Conservation (phyloP, 306 rosid species). For the Malus asiatica region DNA sequence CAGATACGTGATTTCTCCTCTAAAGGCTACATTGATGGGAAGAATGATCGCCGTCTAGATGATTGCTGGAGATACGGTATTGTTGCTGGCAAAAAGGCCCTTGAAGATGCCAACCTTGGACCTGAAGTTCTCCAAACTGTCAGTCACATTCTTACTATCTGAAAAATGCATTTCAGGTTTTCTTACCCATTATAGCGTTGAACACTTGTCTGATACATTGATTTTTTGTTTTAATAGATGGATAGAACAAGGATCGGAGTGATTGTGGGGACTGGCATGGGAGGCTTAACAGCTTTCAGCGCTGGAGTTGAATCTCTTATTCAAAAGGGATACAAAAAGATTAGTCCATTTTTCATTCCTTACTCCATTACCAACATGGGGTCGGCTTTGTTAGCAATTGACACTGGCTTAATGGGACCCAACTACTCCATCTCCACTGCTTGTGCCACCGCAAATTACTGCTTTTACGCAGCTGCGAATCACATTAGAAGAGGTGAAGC, state of each 20-base stretch:
- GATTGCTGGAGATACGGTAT: constrained; percentile 58
- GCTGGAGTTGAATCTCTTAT: constrained; percentile 42
- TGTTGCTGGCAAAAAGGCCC: constrained; percentile 67
- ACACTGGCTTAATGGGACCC: constrained; percentile 66
- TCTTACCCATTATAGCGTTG: not conserved
- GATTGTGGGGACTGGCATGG: constrained; percentile 63
- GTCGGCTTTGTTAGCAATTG: constrained; percentile 64
- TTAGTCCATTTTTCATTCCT: constrained; percentile 56
- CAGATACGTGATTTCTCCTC: constrained; percentile 57
- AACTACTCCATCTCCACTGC: constrained; percentile 71
- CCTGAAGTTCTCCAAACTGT: constrained; percentile 40
- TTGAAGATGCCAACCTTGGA: constrained; percentile 67
- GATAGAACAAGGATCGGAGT: constrained; percentile 58
- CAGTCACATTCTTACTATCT: constrained; percentile 8
- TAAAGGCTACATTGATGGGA: constrained; percentile 50
- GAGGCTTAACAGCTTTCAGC: constrained; percentile 46
- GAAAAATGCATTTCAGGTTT: not conserved
- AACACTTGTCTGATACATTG: not conserved
- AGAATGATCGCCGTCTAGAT: constrained; percentile 48
- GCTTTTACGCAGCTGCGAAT: constrained; percentile 59
- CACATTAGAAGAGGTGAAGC: constrained; percentile 72
- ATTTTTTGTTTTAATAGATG: constrained; percentile 30
- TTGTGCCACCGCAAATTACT: constrained; percentile 71
- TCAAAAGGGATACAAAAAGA: constrained; percentile 42
- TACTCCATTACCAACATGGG: constrained; percentile 53